Conservation (phyloP, 1,284 basidiomycete genomes). For the Athelia psychrophila region DNA sequence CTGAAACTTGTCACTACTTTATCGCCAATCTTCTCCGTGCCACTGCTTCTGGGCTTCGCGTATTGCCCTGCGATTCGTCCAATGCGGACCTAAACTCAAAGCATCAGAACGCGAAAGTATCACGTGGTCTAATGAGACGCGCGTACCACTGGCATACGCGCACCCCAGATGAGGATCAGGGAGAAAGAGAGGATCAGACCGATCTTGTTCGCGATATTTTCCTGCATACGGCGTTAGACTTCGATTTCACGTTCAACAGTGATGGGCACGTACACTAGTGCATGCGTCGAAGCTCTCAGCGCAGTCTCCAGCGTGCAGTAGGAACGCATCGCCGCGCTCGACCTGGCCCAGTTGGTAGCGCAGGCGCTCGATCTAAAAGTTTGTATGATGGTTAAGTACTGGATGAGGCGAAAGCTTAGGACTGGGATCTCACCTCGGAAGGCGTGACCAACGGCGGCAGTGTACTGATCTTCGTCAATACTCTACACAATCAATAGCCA, state of each 20-base stretch:
- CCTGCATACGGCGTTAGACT: neutral
- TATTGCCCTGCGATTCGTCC: constrained; percentile 96
- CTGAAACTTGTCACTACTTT: constrained; percentile 78
- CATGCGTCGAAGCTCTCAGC: constrained; percentile 94
- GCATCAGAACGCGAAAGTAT: neutral
- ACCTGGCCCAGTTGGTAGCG: constrained; percentile 78
- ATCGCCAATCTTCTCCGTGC: constrained; percentile 75
- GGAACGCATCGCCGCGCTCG: constrained; percentile 86
- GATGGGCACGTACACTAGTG: constrained; percentile 60
- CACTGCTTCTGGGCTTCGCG: constrained; percentile 91
- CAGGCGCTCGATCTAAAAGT: constrained; percentile 89
- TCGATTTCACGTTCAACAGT: neutral
- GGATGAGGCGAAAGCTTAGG: constrained; percentile 3
- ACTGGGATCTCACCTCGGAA: constrained; percentile 62
- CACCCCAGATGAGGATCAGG: constrained; percentile 92
- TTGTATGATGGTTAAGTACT: neutral
- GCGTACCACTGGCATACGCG: constrained; percentile 82
- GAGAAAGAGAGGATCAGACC: constrained; percentile 95
- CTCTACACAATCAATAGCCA: constrained; percentile 37
- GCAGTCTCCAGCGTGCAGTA: constrained; percentile 96
- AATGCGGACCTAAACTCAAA: constrained; percentile 66
- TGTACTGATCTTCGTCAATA: constrained; percentile 70
- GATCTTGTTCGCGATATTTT: constrained; percentile 82
- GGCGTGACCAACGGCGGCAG: constrained; percentile 89
- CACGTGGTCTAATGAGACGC: constrained; percentile 7